These are phyloP conservation scores for Coemansia sp. DNA, from an alignment of 192 early-diverging fungal species.

Conservation along the genomic window DNA sequence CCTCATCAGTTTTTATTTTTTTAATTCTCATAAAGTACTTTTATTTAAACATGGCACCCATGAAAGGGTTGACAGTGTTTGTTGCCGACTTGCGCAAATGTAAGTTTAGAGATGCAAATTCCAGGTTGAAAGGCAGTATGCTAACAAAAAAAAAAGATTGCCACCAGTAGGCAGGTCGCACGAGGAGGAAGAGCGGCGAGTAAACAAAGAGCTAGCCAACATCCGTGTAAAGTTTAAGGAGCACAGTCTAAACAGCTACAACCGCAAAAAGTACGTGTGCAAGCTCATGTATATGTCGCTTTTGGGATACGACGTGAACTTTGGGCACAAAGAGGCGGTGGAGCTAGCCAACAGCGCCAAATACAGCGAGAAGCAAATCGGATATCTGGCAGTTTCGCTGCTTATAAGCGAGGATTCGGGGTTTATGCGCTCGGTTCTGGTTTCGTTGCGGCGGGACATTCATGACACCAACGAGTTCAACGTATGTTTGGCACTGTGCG, in stretches of 20 bases:
- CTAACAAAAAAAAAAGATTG: neutral
- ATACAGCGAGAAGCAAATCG: conserved; percentile 99
- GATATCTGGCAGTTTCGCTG: conserved; percentile 93
- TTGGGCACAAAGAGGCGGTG: conserved; percentile 96
- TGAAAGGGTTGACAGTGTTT: conserved; percentile 93
- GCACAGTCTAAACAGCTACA: conserved; percentile 88
- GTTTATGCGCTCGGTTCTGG: conserved; percentile 76
- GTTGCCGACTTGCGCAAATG: conserved; percentile 98
- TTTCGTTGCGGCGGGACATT: conserved; percentile 87
- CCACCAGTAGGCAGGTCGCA: conserved; percentile 74
- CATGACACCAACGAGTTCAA: conserved; percentile 80
- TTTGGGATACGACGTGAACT: conserved; percentile 96
- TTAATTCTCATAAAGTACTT: neutral
- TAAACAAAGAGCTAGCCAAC: conserved; percentile 99
- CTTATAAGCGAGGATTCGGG: conserved; percentile 88
- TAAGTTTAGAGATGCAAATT: conserved; percentile 41
- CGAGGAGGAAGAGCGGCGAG: conserved; percentile 96
- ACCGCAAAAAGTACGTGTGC: conserved; percentile 99
- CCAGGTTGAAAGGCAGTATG: neutral
- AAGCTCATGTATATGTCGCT: conserved; percentile 99
- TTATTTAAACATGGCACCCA: conserved; percentile 51
- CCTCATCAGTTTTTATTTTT: conserved; percentile 3
- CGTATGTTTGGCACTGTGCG: conserved; percentile 89
- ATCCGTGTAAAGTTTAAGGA: conserved; percentile 98
- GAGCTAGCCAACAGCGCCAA: conserved; percentile 84